Percentiles rank a stretch among this genome's conserved stretches.
These are phyloP conservation scores for Xylariaceae sp. DNA, from an alignment of 2,329 filamentous ascomycete species.

Conservation along the genomic window DNA sequence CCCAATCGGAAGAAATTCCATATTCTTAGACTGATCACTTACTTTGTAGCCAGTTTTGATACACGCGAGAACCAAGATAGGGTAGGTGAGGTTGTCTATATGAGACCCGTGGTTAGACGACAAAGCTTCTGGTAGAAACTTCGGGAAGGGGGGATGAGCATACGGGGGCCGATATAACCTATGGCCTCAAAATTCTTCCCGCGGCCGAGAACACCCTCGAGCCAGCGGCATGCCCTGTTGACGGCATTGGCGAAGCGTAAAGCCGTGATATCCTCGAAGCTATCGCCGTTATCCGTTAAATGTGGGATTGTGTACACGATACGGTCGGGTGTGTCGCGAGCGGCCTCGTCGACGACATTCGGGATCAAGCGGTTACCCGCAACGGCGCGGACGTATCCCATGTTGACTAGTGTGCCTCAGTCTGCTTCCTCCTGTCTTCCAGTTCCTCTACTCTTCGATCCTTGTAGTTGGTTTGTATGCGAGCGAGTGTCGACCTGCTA, in stretches of 20 bases:
- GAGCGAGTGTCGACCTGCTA: background rate
- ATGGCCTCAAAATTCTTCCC: conserved; percentile 21
- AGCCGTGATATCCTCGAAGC: conserved; percentile 21
- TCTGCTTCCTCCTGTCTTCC: background rate
- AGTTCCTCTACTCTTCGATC: background rate
- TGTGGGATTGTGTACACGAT: conserved; percentile 22
- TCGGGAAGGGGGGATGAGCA: background rate
- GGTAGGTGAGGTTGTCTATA: conserved; percentile 20
- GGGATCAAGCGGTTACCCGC: conserved; percentile 21
- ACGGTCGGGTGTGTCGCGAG: conserved; percentile 18
- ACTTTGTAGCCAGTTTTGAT: conserved; percentile 24
- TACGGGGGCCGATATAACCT: conserved; percentile 23
- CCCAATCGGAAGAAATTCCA: background rate
- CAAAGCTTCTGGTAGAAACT: background rate
- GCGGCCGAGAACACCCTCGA: conserved; percentile 17
- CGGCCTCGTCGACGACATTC: conserved; percentile 21
- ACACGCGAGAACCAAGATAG: conserved; percentile 20
- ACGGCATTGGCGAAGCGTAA: conserved; percentile 22
- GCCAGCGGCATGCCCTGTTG: conserved; percentile 19
- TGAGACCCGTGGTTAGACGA: conserved; percentile 7
- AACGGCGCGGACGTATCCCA: conserved; percentile 13
- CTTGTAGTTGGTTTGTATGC: background rate
- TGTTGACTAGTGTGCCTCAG: background rate
- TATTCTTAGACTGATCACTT: background rate
- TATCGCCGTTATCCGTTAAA: conserved; percentile 19